Conservation (phyloP, 495 filamentous ascomycete genomes). For the Hamigera avellanea region DNA sequence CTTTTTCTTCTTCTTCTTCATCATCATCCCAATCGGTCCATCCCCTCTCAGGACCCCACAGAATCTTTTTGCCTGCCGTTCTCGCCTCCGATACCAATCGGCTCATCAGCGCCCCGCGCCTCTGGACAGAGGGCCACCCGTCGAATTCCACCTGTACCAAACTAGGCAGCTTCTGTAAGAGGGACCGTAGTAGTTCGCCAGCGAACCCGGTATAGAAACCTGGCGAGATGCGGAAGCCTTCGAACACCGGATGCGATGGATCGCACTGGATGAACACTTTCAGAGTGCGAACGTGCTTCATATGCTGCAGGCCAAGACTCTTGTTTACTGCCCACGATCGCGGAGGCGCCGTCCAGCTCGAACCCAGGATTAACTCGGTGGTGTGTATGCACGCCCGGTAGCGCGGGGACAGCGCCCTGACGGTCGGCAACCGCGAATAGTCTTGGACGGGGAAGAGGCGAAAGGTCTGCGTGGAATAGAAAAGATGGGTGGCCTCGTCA, state of each 20-base stretch:
- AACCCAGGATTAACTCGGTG: conserved; percentile 68
- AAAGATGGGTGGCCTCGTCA: conserved; percentile 58
- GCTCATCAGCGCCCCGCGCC: conserved; percentile 57
- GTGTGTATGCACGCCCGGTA: conserved; percentile 57
- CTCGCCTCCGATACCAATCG: conserved; percentile 47
- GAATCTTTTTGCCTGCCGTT: conserved; percentile 39
- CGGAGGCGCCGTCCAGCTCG: conserved; percentile 69
- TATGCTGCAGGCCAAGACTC: conserved; percentile 53
- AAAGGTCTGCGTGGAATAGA: conserved; percentile 67
- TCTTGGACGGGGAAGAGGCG: conserved; percentile 66
- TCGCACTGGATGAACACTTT: conserved; percentile 73
- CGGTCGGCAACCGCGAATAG: conserved; percentile 49
- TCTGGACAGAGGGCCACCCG: conserved; percentile 58
- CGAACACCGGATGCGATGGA: conserved; percentile 60
- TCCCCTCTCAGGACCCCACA: conserved; percentile 60
- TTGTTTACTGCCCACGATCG: conserved; percentile 58
- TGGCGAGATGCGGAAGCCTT: conserved; percentile 54
- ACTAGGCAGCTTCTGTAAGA: conserved; percentile 48
- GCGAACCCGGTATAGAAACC: conserved; percentile 71
- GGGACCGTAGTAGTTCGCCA: conserved; percentile 40
- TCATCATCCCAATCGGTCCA: conserved; percentile 39
- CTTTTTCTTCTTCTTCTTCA: conserved; percentile 17
- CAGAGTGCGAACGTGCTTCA: conserved; percentile 46
- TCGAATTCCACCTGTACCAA: conserved; percentile 63
- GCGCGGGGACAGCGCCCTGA: conserved; percentile 33